Evolutionary conservation across 768 basidiomycete genomes (phyloP), one percentile per base, ranked within the genome.

Genomic region (Suillus decipiens): DNA sequence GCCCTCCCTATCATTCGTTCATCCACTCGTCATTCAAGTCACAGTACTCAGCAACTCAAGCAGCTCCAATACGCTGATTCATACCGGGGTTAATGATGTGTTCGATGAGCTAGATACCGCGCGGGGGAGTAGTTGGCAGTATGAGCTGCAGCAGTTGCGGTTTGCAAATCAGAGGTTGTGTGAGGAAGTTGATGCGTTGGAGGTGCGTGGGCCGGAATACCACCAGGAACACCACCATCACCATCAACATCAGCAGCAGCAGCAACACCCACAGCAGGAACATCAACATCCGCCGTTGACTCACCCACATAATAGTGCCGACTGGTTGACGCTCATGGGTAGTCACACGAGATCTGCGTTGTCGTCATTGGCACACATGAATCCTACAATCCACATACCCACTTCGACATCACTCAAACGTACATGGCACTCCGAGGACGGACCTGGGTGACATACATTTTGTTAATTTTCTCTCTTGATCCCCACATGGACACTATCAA

Each of bases 111-210:
- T 95, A 15, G 86, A 90, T 48, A 81, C 83, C 0, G 74, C 77
- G 15, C 78, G 89, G 5, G 88, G 85, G 12, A 89, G 89, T 37
- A 93, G 92, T 67, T 97, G 95, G 95, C 95, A 96, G 77, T 96
- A 94, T 68, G 93, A 95, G 77, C 80, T 96, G 55, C 89, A 93
- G 76, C 92, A 95, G 74, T 80, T 95, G 67, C 83, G 87, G 70
- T 87, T 88, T 69, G 80, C 83, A 59, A 94, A 93, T 70, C 80
- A 86, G 74, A 75, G 86, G 64, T 66, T 93, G 61, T 73, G 73
- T 59, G 89, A 89, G 53, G 89, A 93, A 69, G 64, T 87, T 34
- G 72, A 71, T 28, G 72, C 69, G 19, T 73, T 84, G 14, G 82
- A 83, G 70, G 64, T 34, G 65, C 56, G 9, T 34, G 43, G 42